Percentiles rank a stretch among this genome's conserved stretches.
These are phyloP conservation scores for Diversispora epigaea DNA, from an alignment of 192 early-diverging fungal genomes.

Conservation along the genomic window DNA sequence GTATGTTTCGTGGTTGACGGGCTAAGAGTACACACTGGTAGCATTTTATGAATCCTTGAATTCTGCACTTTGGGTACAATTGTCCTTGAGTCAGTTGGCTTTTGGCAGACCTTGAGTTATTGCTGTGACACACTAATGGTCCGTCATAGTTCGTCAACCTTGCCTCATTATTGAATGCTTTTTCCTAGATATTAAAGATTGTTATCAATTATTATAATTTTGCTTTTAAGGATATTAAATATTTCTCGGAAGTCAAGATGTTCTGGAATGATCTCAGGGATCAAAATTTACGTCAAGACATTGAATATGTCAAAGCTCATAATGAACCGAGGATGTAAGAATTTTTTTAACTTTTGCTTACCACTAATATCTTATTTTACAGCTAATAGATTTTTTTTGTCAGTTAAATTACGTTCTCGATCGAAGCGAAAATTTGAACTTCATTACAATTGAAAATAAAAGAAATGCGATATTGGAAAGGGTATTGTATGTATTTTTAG, in stretches of 20 bases:
- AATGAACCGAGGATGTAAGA: too few relatives aligned
- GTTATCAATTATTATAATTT: not conserved
- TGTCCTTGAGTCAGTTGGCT: constrained; percentile 8
- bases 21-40: not conserved
- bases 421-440: too few relatives aligned
- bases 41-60: constrained; percentile 10
- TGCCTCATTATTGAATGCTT: not conserved
- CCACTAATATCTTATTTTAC: too few relatives aligned
- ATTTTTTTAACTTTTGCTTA: too few relatives aligned
- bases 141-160: not conserved
- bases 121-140: constrained; percentile 15
- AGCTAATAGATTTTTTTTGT: too few relatives aligned
- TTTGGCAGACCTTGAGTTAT: constrained; percentile 11
- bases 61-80: constrained; percentile 8
- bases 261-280: not conserved
- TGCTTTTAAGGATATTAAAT: not conserved
- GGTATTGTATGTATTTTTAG: too few relatives aligned
- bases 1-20: not conserved
- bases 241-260: not conserved
- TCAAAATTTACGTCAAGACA: not conserved
- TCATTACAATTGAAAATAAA: too few relatives aligned
- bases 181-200: not conserved
- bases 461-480: too few relatives aligned
- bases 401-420: too few relatives aligned
- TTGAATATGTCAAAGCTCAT: not conserved